Evolutionary conservation across 2,329 filamentous ascomycete species (phyloP), one percentile per base, ranked within the genome.

Genomic region (Paecilomyces formosus): DNA sequence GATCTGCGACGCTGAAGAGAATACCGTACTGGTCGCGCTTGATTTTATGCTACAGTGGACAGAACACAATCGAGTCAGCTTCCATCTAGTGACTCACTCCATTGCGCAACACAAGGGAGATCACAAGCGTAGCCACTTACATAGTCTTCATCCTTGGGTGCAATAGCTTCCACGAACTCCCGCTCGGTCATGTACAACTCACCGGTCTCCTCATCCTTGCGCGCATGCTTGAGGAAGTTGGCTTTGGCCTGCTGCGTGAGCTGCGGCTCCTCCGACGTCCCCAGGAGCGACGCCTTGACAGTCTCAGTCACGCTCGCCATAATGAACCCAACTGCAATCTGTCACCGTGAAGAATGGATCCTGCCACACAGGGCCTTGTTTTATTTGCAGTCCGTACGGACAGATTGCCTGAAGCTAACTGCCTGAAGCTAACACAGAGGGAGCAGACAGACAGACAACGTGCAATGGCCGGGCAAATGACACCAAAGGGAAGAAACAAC

Each of bases 11-110:
- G 63, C 82, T 81, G 77, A 99, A 99, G 54, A 99, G 88, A 70
- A 99, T 89, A 56, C 88, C 87, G 77, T 97, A 99, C 75, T 97
- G 94, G 67, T 96, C 89, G 66, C 93, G 88, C 78, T 92, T 90
- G 80, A 99, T 97, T 77, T 99, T 99, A 81, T 96, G 92, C 93
- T 97, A 71, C 65, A 63, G 52, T 33, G 55, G 55, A 52, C 30
- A 54, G 54, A 56, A 59, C 55, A 3, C 54, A 54, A 35, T 53
- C 49, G 56, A 33, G 57, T 71, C 59, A 70, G 65, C 55, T 28
- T 53, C 15, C 2, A 18, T 8, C 15, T 18, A 45, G 24, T 54
- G 52, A 21, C 49, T 59, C 53, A 61, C 55, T 53, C 24, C 55
- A 55, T 21, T 45, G 35, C 55, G 54, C 22, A 28, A 35, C 26